Base-by-base conservation (phyloP, 768 basidiomycete species). In the Amanita molliuscula region DNA sequence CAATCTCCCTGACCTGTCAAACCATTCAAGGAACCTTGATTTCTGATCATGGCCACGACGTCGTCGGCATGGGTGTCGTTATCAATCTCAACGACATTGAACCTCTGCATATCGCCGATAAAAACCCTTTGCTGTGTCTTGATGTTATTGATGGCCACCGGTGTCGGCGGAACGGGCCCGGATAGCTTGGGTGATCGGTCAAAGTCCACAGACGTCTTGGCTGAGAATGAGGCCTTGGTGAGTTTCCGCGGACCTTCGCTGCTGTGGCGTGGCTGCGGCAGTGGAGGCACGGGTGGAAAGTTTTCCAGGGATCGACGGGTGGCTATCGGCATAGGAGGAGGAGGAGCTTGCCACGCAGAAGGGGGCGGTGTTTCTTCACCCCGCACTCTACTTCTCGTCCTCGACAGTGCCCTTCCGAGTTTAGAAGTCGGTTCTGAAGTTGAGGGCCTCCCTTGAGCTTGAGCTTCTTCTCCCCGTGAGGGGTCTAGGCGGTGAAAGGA, bases 71-170 rank as follows among this genome's bases (percentile, higher is more conserved):
- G 80, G 1, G 87, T 94, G 8, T 65, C 62, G 10, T 81, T 66
- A 1, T 73, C 69, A 36, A 96, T 75, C 56, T 87, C 84, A 9
- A 94, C 77, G 59, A 77, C 79, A 54, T 84, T 76, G 56, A 83
- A 88, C 36, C 81, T 74, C 61, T 89, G 85, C 71, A 81, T 73
- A 58, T 83, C 82, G 4, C 80, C 81, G 52, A 94, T 71, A 60
- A 90, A 93, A 7, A 94, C 66, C 10, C 87, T 75, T 59, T 85
- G 85, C 56, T 85, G 84, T 16, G 68, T 67, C 10, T 73, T 63
- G 25, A 62, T 23, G 15, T 35, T 2, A 21, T 35, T 2, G 64
- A 70, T 36, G 1, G 28, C 23, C 29, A 18, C 16, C 64, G 62
- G 20, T 53, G 61, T 20, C 53, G 47, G 41, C 53, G 63, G 47